Evolutionary conservation across 306 rosid species (phyloP), one percentile per base, ranked within the genome.

Genomic region (Cicer yamashitae): DNA sequence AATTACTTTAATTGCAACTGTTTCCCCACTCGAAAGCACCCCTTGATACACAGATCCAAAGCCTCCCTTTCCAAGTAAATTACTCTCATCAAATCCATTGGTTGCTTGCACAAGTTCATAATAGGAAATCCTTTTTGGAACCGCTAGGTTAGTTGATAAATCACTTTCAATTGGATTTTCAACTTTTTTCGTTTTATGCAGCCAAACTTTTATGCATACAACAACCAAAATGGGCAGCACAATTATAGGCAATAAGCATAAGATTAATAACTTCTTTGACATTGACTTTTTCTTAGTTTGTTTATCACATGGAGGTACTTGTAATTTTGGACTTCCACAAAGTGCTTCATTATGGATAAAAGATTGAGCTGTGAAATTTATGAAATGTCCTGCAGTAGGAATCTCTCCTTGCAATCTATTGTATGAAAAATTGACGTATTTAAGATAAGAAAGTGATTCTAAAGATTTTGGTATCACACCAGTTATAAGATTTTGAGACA

Each of bases 401-500:
- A 84, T 74, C 53, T 74, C 79, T 25, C 88, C 85, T 67, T 70
- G 48, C 48, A 73, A 45, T 12, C 11, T 53, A 20, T 80, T 83
- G 54, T 70, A 72, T 54, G 87, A 86, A 7, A 84, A 22, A 39
- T 84, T 77, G 15, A 84, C 52, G 37, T 40, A 39, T 6, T 45
- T 38, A 40, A 84, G 82, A 73, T 71, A 48, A 6, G 4, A 18
- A 30, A 84, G 80, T 59, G 68, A 64, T 66, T 77, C 84, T 38
- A 84, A 53, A 18, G 87, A 77, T 61, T 77, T 77, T 37, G 83
- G 83, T 34, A 84, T 77, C 60, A 46, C 53, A 1, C 86, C 85
- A 1, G 81, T 75, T 22, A 81, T 10, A 39, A 51, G 43, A 51
- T 81, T 81, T 10, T 62, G 62, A 8, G 81, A 81, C 3, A 81